Evolutionary conservation across 192 early-diverging fungal species (phyloP).

Genomic region (Backusella luteola): DNA sequence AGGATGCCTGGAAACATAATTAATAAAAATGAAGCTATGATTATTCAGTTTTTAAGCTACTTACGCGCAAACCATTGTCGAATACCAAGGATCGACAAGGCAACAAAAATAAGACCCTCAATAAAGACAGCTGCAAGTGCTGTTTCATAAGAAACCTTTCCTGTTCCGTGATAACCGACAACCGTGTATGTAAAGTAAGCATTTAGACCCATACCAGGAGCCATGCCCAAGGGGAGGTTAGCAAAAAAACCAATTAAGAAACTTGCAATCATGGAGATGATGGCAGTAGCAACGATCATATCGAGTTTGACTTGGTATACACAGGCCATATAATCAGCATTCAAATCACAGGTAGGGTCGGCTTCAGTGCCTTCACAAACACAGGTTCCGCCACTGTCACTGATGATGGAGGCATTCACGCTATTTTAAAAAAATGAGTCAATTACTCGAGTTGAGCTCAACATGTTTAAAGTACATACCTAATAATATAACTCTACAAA

Average conservation of each 20-base stretch:
- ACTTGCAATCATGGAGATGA: slow-evolving; percentile 62
- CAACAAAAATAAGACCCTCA: slow-evolving; percentile 78
- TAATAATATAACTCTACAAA: slow-evolving; percentile 30
- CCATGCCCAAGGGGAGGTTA: slow-evolving; percentile 77
- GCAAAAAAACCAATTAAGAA: slow-evolving; percentile 69
- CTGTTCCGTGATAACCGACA: slow-evolving; percentile 75
- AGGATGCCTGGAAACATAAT: slow-evolving; percentile 37
- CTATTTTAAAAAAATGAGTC: neutral
- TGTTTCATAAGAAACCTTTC: slow-evolving; percentile 65
- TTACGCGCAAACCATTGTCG: slow-evolving; percentile 76
- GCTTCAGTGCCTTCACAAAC: slow-evolving; percentile 55
- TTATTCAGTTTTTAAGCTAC: neutral
- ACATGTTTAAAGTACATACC: neutral
- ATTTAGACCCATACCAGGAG: slow-evolving; percentile 81
- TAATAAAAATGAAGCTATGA: neutral
- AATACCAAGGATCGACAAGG: slow-evolving; percentile 71
- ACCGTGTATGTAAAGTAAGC: slow-evolving; percentile 86
- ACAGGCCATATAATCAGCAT: slow-evolving; percentile 62
- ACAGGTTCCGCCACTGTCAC: slow-evolving; percentile 76
- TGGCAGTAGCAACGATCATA: slow-evolving; percentile 72
- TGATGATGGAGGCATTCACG: slow-evolving; percentile 71
- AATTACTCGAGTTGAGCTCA: too few relatives aligned
- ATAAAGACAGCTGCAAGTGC: slow-evolving; percentile 77
- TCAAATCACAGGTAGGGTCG: slow-evolving; percentile 56
- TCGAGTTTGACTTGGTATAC: slow-evolving; percentile 63